Conservation (phyloP, 768 basidiomycete genomes). For the Mrakia frigida region DNA sequence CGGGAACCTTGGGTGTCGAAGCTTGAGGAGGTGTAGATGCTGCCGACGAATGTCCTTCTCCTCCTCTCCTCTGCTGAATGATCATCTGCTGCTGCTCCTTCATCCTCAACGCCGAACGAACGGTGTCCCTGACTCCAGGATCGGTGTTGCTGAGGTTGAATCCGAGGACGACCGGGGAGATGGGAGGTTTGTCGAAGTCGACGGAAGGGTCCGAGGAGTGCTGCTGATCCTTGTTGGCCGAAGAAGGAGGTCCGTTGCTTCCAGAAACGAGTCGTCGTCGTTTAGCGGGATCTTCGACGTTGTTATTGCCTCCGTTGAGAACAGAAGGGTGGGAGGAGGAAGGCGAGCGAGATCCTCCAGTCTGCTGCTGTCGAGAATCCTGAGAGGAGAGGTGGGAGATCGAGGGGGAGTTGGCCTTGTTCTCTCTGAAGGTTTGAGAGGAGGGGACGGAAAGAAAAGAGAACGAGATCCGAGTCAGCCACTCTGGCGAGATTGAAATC, state of each 20-base stretch:
- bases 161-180: slow-evolving; percentile 32
- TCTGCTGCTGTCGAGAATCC: not conserved
- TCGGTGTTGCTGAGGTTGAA: slow-evolving; percentile 27
- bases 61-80: slow-evolving; percentile 30
- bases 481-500: not conserved
- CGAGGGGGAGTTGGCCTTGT: not conserved
- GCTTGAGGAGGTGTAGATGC: not conserved
- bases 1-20: not conserved
- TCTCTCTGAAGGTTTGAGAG: not conserved
- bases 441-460: not conserved
- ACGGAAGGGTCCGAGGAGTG: not conserved
- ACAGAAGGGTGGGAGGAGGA: not conserved
- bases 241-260: no score
- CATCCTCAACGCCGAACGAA: slow-evolving; percentile 22
- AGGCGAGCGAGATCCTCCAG: not conserved
- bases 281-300: not conserved
- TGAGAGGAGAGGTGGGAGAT: not conserved
- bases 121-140: slow-evolving; percentile 2
- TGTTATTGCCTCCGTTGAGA: not conserved
- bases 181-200: slow-evolving; percentile 18
- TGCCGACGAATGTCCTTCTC: not conserved
- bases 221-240: not conserved
- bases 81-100: slow-evolving; percentile 33
- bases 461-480: slow-evolving; percentile 10
- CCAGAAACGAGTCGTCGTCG: not conserved